Evolutionary conservation across 257 asterid species (phyloP), one percentile per base, ranked within the genome.

Genomic region (Solanum paucissectum): DNA sequence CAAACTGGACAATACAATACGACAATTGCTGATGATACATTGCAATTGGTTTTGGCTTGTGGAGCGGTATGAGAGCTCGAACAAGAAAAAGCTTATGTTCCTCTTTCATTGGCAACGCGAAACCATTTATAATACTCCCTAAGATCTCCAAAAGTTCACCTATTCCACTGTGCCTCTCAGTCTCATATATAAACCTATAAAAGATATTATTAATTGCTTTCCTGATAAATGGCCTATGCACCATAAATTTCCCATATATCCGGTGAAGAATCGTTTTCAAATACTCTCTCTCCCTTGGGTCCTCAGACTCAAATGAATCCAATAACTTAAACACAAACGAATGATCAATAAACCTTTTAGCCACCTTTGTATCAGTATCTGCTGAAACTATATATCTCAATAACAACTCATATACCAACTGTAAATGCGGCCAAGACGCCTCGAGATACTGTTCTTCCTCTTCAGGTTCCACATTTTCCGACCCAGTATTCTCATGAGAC

Each of bases 81-180:
- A 91, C 94, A 73, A 96, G 97, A 88, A 96, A 94, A 93, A 96
- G 74, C 93, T 94, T 95, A 90, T 96, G 99, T 92, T 96, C 99
- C 94, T 95, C 99, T 91, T 96, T 96, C 98, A 96, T 93, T 21
- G 99, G 99, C 95, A 95, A 88, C 14, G 99, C 97, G 74, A 94
- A 96, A 62, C 99, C 99, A 88, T 95, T 96, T 60, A 96, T 95
- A 83, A 96, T 95, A 85, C 99, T 96, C 87, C 98, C 99, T 9
- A 94, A 92, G 46, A 96, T 94, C 94, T 96, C 99, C 95, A 96
- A 75, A 40, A 96, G 91, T 93, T 96, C 99, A 38, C 94, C 96
- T 8, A 96, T 92, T 87, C 99, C 99, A 82, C 92, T 91, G 83
- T 94, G 97, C 89, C 94, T 92, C 89, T 92, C 98, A 1, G 94